Percentiles rank a stretch among this genome's conserved stretches.
These are phyloP conservation scores for Candida awuae DNA, from an alignment of 805 yeast species.

Conservation along the genomic window DNA sequence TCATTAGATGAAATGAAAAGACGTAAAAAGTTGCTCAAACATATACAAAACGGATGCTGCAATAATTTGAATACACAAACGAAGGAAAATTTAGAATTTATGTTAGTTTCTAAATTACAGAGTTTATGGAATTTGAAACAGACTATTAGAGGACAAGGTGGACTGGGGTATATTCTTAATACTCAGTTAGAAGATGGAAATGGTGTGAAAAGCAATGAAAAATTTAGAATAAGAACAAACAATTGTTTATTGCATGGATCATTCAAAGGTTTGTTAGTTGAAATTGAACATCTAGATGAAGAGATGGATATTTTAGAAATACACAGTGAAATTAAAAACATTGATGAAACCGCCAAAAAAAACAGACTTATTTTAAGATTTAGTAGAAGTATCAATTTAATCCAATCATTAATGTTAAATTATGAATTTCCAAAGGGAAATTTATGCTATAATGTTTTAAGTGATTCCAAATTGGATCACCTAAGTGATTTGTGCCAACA, in stretches of 20 bases:
- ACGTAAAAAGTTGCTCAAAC: conserved; percentile 23
- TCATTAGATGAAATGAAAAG: conserved; percentile 11
- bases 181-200: conserved; percentile 18
- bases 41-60: conserved; percentile 39
- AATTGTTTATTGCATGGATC: conserved; percentile 69
- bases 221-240: conserved; percentile 50
- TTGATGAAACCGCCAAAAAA: conserved; percentile 15
- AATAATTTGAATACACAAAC: conserved; percentile 31
- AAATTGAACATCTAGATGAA: conserved; percentile 38
- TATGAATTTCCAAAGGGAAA: conserved; percentile 31
- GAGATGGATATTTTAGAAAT: conserved; percentile 11
- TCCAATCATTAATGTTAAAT: conserved; percentile 25
- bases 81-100: conserved; percentile 47
- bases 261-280: conserved; percentile 62
- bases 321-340: conserved; percentile 8
- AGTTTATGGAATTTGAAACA: conserved; percentile 67
- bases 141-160: conserved; percentile 66
- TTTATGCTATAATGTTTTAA: conserved; percentile 31
- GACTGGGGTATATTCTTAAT: conserved; percentile 52
- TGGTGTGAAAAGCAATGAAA: conserved; percentile 29
- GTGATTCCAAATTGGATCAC: conserved; percentile 31
- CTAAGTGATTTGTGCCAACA: conserved; percentile 33
- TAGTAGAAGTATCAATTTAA: conserved; percentile 28
- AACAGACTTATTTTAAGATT: conserved; percentile 25
- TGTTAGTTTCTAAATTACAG: conserved; percentile 51